Percentiles rank a stretch among this genome's conserved stretches.
Conservation (phyloP, 202 grass and related monocot genomes). For the Dendrocalamus latiflorus region DNA sequence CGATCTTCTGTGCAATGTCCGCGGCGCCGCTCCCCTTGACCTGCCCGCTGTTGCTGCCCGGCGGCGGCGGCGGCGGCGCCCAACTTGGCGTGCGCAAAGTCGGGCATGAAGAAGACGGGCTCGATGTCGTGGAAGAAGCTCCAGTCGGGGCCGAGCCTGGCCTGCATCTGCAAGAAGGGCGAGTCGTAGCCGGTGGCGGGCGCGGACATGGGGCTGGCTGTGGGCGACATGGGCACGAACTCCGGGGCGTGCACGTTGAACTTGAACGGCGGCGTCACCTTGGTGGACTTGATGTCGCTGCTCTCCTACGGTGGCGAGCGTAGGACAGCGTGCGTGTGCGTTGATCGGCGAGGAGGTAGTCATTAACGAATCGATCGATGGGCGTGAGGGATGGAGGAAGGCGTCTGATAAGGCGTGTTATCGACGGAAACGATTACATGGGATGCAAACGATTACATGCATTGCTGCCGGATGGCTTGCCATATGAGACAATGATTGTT, state of each 20-base stretch:
- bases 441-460: no score
- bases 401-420: no score
- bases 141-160: conserved; percentile 46
- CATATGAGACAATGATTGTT: no score
- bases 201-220: conserved; percentile 27
- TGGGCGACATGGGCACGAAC: conserved; percentile 64
- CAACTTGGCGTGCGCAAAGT: conserved; percentile 52
- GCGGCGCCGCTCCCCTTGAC: conserved; percentile 15
- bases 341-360: no score
- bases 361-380: no score
- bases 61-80: not conserved
- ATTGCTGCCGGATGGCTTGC: no score
- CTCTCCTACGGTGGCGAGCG: no score
- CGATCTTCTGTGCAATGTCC: conserved; percentile 60
- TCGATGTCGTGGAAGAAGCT: conserved; percentile 61
- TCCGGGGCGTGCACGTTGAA: conserved; percentile 70
- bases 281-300: no score
- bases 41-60: conserved; percentile 22
- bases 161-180: conserved; percentile 51
- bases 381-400: no score
- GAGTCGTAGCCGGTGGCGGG: conserved; percentile 46
- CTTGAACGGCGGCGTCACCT: conserved; percentile 39
- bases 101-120: conserved; percentile 60
- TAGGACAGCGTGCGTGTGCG: no score
- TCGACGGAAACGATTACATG: no score